These are phyloP conservation scores for Novymonas esmeraldas DNA, from an alignment of 208 protist species.

Conservation along the genomic window DNA sequence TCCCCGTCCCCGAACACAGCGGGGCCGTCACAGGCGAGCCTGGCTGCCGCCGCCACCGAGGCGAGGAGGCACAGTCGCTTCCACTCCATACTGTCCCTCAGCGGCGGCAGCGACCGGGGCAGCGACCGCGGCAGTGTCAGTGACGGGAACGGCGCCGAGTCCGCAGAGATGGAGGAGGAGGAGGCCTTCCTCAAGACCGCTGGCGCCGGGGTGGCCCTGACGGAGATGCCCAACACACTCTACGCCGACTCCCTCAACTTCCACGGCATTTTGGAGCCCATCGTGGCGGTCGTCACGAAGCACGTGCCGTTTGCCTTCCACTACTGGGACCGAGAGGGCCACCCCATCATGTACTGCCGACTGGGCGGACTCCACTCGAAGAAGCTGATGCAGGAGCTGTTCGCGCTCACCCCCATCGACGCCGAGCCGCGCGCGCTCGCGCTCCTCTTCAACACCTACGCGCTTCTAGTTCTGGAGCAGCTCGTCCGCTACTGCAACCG, in stretches of 20 bases:
- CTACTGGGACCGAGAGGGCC: slow-evolving; percentile 71
- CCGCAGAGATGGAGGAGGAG: background rate
- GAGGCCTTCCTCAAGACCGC: slow-evolving; percentile 23
- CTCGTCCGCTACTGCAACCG: slow-evolving; percentile 51
- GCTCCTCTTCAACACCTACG: slow-evolving; percentile 59
- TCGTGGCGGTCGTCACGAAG: slow-evolving; percentile 38
- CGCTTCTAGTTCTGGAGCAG: slow-evolving; percentile 52
- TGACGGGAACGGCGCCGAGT: background rate
- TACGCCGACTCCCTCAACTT: slow-evolving; percentile 47
- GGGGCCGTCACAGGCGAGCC: background rate
- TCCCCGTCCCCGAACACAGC: background rate
- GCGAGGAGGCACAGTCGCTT: background rate
- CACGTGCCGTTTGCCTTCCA: slow-evolving; percentile 59
- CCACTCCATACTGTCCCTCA: background rate
- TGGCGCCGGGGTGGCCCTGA: slow-evolving; percentile 14
- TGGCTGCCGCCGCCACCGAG: background rate
- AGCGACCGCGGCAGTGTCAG: background rate
- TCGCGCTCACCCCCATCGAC: slow-evolving; percentile 49
- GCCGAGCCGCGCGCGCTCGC: slow-evolving; percentile 45
- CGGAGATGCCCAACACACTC: slow-evolving; percentile 1
- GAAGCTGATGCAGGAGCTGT: slow-evolving; percentile 42
- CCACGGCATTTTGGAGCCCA: slow-evolving; percentile 60
- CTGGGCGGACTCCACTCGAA: slow-evolving; percentile 38
- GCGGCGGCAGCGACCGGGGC: slow-evolving; percentile 7
- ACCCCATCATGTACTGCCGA: slow-evolving; percentile 63